These are phyloP conservation scores for Cryptococcus amylolentus DNA, from an alignment of 1,284 basidiomycete species.

Conservation along the genomic window DNA sequence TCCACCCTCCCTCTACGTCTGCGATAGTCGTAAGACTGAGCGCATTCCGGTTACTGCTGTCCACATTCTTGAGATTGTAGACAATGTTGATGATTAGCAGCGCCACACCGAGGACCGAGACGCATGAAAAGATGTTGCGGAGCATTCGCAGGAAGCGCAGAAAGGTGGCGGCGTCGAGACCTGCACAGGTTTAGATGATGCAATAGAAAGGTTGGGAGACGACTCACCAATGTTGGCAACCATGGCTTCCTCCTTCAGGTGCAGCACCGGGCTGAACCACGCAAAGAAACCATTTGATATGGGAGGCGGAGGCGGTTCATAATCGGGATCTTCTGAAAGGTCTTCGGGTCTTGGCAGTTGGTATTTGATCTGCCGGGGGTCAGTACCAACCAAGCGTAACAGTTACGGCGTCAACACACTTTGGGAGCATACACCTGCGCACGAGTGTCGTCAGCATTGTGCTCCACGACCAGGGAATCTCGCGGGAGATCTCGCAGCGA, in stretches of 20 bases:
- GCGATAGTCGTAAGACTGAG: constrained; percentile 75
- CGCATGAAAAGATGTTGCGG: constrained; percentile 61
- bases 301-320: constrained; percentile 50
- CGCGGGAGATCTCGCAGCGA: constrained; percentile 1
- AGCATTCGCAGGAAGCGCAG: constrained; percentile 87
- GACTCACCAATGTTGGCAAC: constrained; percentile 71
- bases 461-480: no score
- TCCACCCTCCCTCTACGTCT: constrained; percentile 62
- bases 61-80: constrained; percentile 66
- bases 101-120: constrained; percentile 65
- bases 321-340: constrained; percentile 38
- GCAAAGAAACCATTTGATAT: constrained; percentile 77
- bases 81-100: constrained; percentile 62
- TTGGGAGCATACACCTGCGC: constrained; percentile 47
- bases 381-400: background rate
- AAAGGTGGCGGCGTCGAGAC: constrained; percentile 88
- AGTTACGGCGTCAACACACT: constrained; percentile 46
- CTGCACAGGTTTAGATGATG: constrained; percentile 12
- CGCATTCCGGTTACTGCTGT: constrained; percentile 52
- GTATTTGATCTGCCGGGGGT: constrained; percentile 65
- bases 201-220: background rate
- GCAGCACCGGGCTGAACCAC: constrained; percentile 82
- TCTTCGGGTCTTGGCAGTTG: constrained; percentile 51
- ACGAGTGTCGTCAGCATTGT: constrained; percentile 11
- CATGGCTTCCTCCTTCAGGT: constrained; percentile 80